Evolutionary conservation across 768 basidiomycete species (phyloP).

Genomic region (Naganishia kalamii): DNA sequence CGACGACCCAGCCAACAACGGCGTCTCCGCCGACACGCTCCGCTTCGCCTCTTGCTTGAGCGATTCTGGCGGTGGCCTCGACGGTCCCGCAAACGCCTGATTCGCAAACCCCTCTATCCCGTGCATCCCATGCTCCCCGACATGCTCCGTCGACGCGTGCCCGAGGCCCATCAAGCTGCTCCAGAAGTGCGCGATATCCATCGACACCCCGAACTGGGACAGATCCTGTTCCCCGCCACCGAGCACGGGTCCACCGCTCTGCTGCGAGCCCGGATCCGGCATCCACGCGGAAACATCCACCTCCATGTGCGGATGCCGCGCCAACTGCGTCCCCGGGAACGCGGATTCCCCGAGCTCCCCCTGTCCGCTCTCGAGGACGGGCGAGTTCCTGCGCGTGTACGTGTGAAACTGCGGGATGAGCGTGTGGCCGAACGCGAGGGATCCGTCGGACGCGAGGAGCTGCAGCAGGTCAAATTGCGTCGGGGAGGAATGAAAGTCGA

Average conservation of each 20-base stretch:
- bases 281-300: constrained; percentile 2
- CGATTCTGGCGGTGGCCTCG: too few relatives aligned
- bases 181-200: constrained; percentile 11
- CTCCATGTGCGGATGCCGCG: constrained; percentile 10
- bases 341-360: constrained; percentile 8
- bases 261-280: neutral
- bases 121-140: neutral
- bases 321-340: constrained; percentile 1
- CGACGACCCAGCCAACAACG: neutral
- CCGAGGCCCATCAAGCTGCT: constrained; percentile 8
- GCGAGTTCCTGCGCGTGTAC: constrained; percentile 1
- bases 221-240: neutral
- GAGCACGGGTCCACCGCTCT: neutral
- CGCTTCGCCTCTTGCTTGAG: neutral
- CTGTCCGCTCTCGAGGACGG: neutral
- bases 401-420: constrained; percentile 10
- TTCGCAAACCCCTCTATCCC: neutral
- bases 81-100: too few relatives aligned
- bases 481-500: neutral
- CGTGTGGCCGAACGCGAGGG: constrained; percentile 16
- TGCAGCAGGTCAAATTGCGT: constrained; percentile 14
- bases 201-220: constrained; percentile 5
- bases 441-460: constrained; percentile 17
- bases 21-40: neutral
- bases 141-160: neutral